Evolutionary conservation across 352 stramenopile genomes (phyloP).

Genomic region (Pythium brassicae): DNA sequence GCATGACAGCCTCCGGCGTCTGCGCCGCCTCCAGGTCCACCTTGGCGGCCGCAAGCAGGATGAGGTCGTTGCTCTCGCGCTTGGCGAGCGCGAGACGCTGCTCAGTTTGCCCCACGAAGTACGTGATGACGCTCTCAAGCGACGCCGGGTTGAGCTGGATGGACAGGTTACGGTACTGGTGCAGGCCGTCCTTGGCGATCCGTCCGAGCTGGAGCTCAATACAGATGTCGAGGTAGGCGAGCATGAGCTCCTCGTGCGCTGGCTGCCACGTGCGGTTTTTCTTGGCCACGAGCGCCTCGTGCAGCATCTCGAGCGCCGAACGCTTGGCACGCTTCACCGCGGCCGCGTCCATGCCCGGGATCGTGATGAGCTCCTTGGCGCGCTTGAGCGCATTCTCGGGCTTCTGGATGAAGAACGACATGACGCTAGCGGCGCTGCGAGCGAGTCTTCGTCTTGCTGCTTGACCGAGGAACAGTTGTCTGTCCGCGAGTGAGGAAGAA

Average conservation of each 20-base stretch:
- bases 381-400: constrained; percentile 91
- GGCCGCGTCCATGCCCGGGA: constrained; percentile 64
- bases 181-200: constrained; percentile 97
- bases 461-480: no score
- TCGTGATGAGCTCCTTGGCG: constrained; percentile 80
- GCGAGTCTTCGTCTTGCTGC: no score
- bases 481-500: no score
- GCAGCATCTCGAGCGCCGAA: constrained; percentile 81
- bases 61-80: constrained; percentile 84
- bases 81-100: constrained; percentile 85
- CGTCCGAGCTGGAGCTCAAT: constrained; percentile 91
- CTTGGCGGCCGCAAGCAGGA: constrained; percentile 72
- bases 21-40: constrained; percentile 92
- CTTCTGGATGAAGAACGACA: constrained; percentile 89
- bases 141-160: constrained; percentile 93
- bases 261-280: constrained; percentile 96
- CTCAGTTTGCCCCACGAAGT: constrained; percentile 89
- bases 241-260: constrained; percentile 97
- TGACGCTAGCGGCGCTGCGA: constrained; percentile 12
- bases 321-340: constrained; percentile 79
- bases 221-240: constrained; percentile 95
- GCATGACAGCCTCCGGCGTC: constrained; percentile 93
- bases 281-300: constrained; percentile 94
- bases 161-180: constrained; percentile 97
- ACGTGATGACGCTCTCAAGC: constrained; percentile 93